phyloP scores from a whole-genome alignment of 2,329 filamentous ascomycete species.

The Aspergillus melleus region DNA sequence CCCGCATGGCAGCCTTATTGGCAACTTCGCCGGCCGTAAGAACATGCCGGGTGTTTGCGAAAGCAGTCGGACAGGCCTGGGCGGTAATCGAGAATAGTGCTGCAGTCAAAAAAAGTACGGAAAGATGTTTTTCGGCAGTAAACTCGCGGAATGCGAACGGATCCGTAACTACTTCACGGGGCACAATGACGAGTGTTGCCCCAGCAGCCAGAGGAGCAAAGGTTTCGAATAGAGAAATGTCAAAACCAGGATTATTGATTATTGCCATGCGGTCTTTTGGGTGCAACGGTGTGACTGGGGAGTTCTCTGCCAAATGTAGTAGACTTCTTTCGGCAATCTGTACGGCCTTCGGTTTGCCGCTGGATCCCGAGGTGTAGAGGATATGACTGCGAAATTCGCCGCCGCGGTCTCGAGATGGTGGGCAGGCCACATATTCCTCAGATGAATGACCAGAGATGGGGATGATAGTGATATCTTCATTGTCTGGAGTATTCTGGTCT shows the following conservation, averaged over 20 bases:
- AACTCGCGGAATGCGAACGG: conserved; percentile 11
- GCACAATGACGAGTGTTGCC: conserved; percentile 12
- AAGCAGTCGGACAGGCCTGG: conserved; percentile 8
- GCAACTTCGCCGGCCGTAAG: conserved; percentile 12
- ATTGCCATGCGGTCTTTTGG: conserved; percentile 13
- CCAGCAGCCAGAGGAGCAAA: conserved; percentile 12
- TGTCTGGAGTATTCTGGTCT: neutral
- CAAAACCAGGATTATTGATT: conserved; percentile 18
- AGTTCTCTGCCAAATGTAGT: conserved; percentile 8
- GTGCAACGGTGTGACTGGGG: conserved; percentile 7
- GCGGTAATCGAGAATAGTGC: conserved; percentile 11
- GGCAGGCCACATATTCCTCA: neutral
- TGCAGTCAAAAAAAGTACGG: conserved; percentile 9
- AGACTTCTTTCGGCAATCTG: conserved; percentile 61
- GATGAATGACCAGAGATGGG: neutral
- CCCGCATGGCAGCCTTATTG: conserved; percentile 8
- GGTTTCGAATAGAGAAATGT: conserved; percentile 14
- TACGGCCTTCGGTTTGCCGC: conserved; percentile 77
- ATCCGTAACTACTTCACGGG: conserved; percentile 7
- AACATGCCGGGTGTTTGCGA: conserved; percentile 6
- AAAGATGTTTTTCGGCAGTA: conserved; percentile 1
- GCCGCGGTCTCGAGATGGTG: neutral
- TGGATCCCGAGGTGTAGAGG: conserved; percentile 65
- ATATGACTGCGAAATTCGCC: conserved; percentile 15
- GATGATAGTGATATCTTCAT: neutral